phyloP scores from a whole-genome alignment of 2,329 filamentous ascomycete genomes.

The Cyphellophora europaea region DNA sequence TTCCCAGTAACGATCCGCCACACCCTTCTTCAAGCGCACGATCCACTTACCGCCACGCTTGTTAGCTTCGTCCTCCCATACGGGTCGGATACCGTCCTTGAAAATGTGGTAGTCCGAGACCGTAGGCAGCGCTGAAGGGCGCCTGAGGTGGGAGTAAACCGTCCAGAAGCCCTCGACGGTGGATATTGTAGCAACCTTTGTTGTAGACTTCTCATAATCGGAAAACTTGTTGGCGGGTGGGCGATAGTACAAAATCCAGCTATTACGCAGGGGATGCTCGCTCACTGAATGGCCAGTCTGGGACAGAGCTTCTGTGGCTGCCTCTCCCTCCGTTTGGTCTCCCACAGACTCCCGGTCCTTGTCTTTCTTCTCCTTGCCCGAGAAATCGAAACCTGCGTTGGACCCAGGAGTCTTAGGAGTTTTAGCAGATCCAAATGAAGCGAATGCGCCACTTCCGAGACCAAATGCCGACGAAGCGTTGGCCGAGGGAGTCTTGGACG shows the following conservation, averaged over 20 bases:
- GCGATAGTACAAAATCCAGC: constrained; percentile 95
- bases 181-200: constrained; percentile 70
- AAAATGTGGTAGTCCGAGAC: constrained; percentile 98
- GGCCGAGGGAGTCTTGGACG: constrained; percentile 62
- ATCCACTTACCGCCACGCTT: constrained; percentile 97
- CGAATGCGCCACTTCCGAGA: constrained; percentile 88
- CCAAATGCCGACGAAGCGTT: constrained; percentile 83
- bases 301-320: constrained; percentile 23
- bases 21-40: constrained; percentile 90
- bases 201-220: constrained; percentile 95
- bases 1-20: constrained; percentile 95
- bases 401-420: constrained; percentile 66
- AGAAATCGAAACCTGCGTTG: constrained; percentile 70
- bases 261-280: constrained; percentile 63
- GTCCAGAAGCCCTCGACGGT: constrained; percentile 87
- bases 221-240: constrained; percentile 85
- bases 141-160: constrained; percentile 80
- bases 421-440: constrained; percentile 81
- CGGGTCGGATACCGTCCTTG: constrained; percentile 87
- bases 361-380: constrained; percentile 58
- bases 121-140: constrained; percentile 75
- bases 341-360: constrained; percentile 31
- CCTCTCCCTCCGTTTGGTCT: constrained; percentile 30
- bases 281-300: constrained; percentile 25
- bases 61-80: constrained; percentile 98